A percentile compares a stretch with the other conserved stretches of the same genome.
These are phyloP conservation scores for Solanum bulbocastanum DNA, from an alignment of 257 asterid species.

Conservation along the genomic window DNA sequence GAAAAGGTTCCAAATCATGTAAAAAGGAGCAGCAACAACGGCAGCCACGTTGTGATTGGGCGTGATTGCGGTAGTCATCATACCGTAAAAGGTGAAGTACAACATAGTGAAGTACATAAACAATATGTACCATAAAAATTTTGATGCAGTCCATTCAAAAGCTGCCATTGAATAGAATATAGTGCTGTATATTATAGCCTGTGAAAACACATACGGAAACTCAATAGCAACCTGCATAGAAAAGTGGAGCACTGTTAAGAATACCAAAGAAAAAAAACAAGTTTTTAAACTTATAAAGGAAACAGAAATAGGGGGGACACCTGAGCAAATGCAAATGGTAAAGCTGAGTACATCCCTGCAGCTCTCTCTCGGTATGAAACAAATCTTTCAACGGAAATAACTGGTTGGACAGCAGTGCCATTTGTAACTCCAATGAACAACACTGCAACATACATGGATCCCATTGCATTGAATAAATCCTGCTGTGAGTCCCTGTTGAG, in stretches of 20 bases:
- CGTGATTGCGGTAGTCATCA: conserved; percentile 96
- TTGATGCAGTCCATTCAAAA: conserved; percentile 63
- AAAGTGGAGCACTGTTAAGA: background rate
- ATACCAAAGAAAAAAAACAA: background rate
- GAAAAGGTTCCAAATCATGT: conserved; percentile 96
- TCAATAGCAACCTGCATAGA: conserved; percentile 76
- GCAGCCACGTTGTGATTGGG: conserved; percentile 96
- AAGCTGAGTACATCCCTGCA: conserved; percentile 93
- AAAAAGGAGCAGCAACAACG: conserved; percentile 77
- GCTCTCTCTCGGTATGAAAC: conserved; percentile 93
- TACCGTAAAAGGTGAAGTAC: conserved; percentile 88
- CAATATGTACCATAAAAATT: conserved; percentile 59
- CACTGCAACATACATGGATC: conserved; percentile 84
- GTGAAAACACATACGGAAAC: conserved; percentile 71
- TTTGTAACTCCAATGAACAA: conserved; percentile 79
- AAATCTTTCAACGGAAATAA: conserved; percentile 88
- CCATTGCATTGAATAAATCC: conserved; percentile 92
- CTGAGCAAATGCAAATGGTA: conserved; percentile 90
- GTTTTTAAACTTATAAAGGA: background rate
- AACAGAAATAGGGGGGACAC: conserved; percentile 13
- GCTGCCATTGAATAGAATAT: conserved; percentile 79
- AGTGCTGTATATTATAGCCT: conserved; percentile 53
- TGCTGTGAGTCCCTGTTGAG: conserved; percentile 66
- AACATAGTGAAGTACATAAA: conserved; percentile 76
- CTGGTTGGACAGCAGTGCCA: conserved; percentile 89